These are phyloP conservation scores for Truncatella angustata DNA, from an alignment of 2,329 filamentous ascomycete genomes.

Conservation along the genomic window DNA sequence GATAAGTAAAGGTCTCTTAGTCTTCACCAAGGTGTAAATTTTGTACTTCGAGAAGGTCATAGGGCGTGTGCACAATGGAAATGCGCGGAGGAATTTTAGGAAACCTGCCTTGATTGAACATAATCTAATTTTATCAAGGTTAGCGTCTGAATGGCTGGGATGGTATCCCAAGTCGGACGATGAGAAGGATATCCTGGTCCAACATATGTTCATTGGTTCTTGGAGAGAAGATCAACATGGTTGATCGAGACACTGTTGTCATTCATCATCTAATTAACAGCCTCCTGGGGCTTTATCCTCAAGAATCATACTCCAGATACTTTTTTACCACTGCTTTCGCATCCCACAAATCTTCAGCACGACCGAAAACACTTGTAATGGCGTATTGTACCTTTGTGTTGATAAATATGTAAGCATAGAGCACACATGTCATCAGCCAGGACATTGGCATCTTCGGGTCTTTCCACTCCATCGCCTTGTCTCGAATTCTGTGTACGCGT, in stretches of 20 bases:
- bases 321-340: too few relatives aligned
- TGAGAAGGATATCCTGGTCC: background rate
- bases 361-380: too few relatives aligned
- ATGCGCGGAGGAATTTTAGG: constrained; percentile 26
- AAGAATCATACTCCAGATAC: too few relatives aligned
- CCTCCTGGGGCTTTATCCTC: too few relatives aligned
- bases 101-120: constrained; percentile 30
- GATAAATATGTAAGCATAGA: too few relatives aligned
- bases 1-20: background rate
- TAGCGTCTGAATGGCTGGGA: constrained; percentile 19
- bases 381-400: too few relatives aligned
- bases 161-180: constrained; percentile 8
- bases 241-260: background rate
- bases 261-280: too few relatives aligned
- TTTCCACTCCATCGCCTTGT: too few relatives aligned
- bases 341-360: too few relatives aligned
- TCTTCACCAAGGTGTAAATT: background rate
- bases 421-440: too few relatives aligned
- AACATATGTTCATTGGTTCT: background rate
- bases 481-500: too few relatives aligned
- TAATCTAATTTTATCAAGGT: constrained; percentile 29
- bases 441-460: too few relatives aligned
- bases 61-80: constrained; percentile 20
- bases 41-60: background rate
- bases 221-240: background rate